Base-by-base conservation (phyloP, 208 protist genomes). In the Leishmania martiniquensis region DNA sequence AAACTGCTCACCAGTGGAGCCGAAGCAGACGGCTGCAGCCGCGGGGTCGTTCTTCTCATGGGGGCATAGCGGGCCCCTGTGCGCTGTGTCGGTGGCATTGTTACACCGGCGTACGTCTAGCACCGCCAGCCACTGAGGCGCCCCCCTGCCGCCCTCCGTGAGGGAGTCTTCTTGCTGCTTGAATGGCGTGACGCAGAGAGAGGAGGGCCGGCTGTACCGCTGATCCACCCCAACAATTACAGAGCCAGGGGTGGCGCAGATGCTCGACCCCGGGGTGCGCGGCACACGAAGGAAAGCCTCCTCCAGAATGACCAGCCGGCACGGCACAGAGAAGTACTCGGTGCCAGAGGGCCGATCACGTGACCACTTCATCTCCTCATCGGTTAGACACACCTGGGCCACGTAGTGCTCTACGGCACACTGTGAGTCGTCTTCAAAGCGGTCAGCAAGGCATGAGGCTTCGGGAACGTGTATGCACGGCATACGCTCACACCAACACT, bases 171-270 rank as follows among this genome's bases (percentile, higher is more conserved):
- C 6, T 47, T 9, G 0, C 39, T 10, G 22, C 20, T 63, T 32
- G 57, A 66, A 42, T 32, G 74, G 54, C 20, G 6, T 55, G 22
- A 84, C 55, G 5, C 15, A 63, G 52, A 84, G 80, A 22, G 39
- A 34, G 1, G 80, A 84, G 6, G 80, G 80, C 68, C 49, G 49
- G 4, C 73, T 72, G 75, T 80, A 76, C 54, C 59, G 80, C 74
- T 89, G 89, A 69, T 93, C 89, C 29, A 93, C 89, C 20, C 83
- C 89, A 15, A 85, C 82, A 76, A 93, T 91, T 13, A 78, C 80
- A 17, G 79, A 79, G 44, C 82, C 82, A 25, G 74, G 76, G 6
- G 65, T 77, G 45, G 68, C 68, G 34, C 45, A 82, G 68, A 72
- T 80, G 68, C 17, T 37, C 12, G 75, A 84, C 79, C 52, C 73